Evolutionary conservation across 495 filamentous ascomycete species (phyloP).

Genomic region (Saxophila tyrrhenica): DNA sequence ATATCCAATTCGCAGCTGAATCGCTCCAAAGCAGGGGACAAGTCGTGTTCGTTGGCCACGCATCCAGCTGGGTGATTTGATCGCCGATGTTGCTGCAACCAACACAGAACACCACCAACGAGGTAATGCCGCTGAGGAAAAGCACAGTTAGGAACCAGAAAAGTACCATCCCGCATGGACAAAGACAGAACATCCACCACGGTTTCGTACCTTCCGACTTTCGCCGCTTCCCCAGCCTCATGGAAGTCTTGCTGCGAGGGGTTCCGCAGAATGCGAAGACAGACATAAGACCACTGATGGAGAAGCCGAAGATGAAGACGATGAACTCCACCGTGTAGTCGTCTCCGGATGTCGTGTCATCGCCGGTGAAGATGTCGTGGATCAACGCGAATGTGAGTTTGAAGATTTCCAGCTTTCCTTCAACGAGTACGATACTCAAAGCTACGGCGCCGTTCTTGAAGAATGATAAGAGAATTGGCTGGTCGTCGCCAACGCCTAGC

Average conservation of each 20-base stretch:
- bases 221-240: not conserved
- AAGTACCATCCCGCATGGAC: not conserved
- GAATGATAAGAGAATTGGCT: not conserved
- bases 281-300: not conserved
- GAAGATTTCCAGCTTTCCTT: not conserved
- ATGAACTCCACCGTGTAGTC: not conserved
- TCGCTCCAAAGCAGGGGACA: not conserved
- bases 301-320: not conserved
- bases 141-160: not conserved
- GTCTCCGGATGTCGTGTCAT: not conserved
- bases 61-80: not conserved
- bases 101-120: not conserved
- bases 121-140: not conserved
- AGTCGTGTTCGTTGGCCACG: not conserved
- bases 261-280: not conserved
- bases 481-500: not conserved
- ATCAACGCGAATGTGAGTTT: not conserved
- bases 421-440: not conserved
- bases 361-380: not conserved
- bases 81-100: not conserved
- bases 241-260: not conserved
- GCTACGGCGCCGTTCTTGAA: not conserved
- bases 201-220: not conserved
- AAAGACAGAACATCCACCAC: not conserved
- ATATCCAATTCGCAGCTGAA: not conserved